A percentile compares a stretch with the other conserved stretches of the same genome.
These are phyloP conservation scores for Xylaria intraflava DNA, from an alignment of 495 filamentous ascomycete genomes.

Conservation along the genomic window DNA sequence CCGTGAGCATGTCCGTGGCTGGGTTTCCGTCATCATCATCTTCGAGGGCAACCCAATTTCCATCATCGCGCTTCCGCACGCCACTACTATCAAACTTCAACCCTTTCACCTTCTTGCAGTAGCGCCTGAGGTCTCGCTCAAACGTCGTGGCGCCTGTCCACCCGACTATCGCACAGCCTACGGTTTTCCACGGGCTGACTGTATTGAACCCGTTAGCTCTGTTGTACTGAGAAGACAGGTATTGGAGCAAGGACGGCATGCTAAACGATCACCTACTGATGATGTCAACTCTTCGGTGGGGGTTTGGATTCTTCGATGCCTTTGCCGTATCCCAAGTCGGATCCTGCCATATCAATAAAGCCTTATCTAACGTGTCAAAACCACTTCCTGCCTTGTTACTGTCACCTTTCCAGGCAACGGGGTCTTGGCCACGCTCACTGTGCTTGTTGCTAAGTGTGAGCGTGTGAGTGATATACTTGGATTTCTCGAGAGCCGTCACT, in stretches of 20 bases:
- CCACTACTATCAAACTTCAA: conserved; percentile 94
- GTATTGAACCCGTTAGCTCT: neutral
- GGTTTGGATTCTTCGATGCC: conserved; percentile 57
- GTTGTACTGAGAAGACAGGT: neutral
- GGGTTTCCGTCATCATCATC: conserved; percentile 33
- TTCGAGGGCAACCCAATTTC: conserved; percentile 56
- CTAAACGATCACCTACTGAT: conserved; percentile 43
- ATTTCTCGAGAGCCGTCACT: conserved; percentile 60
- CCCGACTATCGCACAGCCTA: conserved; percentile 79
- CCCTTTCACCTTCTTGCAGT: conserved; percentile 61
- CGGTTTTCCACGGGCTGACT: conserved; percentile 77
- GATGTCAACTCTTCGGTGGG: conserved; percentile 85
- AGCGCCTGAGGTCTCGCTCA: conserved; percentile 74
- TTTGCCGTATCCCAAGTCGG: conserved; percentile 46
- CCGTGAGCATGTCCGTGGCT: conserved; percentile 54
- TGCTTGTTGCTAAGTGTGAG: conserved; percentile 60
- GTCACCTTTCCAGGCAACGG: conserved; percentile 46
- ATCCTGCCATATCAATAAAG: conserved; percentile 88
- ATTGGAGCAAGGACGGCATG: neutral
- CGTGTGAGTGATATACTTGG: conserved; percentile 73
- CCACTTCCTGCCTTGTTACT: conserved; percentile 39
- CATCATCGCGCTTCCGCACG: conserved; percentile 58
- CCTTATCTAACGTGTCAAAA: conserved; percentile 87
- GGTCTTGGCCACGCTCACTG: conserved; percentile 63
- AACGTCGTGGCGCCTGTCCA: conserved; percentile 91